Evolutionary conservation across 176 grass and related monocot genomes (phyloP).

Genomic region (Canna indica): DNA sequence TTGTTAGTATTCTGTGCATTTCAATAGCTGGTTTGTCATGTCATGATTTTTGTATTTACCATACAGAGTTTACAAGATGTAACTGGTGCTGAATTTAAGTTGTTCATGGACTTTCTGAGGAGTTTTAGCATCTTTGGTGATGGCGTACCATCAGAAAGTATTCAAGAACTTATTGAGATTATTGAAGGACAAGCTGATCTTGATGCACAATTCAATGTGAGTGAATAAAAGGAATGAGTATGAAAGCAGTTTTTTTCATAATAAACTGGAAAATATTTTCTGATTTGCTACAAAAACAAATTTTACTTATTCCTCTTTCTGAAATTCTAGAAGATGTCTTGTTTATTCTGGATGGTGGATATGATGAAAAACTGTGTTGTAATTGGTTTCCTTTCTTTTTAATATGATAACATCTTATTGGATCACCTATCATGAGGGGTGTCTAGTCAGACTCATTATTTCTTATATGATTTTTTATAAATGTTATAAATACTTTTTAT

Average conservation of each 20-base stretch:
- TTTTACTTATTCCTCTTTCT: background rate
- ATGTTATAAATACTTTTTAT: background rate
- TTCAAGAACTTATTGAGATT: conserved; percentile 96
- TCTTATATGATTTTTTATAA: background rate
- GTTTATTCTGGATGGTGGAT: background rate
- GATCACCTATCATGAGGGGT: background rate
- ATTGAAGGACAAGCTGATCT: conserved; percentile 97
- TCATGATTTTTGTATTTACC: background rate
- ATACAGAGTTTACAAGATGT: conserved; percentile 95
- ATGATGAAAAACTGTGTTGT: background rate
- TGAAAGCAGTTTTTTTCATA: background rate
- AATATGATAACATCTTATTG: background rate
- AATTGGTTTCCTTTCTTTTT: background rate
- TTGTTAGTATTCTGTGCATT: background rate
- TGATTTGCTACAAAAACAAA: background rate
- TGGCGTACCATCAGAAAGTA: conserved; percentile 61
- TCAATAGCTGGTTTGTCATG: background rate
- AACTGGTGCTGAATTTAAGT: conserved; percentile 84
- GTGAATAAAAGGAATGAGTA: conserved; percentile 13
- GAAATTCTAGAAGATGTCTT: background rate
- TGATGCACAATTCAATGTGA: conserved; percentile 88
- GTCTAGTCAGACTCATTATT: background rate
- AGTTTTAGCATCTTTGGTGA: conserved; percentile 93
- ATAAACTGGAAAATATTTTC: background rate
- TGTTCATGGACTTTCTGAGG: conserved; percentile 93